These are phyloP conservation scores for Draba incana DNA, from an alignment of 345 rosid species.

Conservation along the genomic window DNA sequence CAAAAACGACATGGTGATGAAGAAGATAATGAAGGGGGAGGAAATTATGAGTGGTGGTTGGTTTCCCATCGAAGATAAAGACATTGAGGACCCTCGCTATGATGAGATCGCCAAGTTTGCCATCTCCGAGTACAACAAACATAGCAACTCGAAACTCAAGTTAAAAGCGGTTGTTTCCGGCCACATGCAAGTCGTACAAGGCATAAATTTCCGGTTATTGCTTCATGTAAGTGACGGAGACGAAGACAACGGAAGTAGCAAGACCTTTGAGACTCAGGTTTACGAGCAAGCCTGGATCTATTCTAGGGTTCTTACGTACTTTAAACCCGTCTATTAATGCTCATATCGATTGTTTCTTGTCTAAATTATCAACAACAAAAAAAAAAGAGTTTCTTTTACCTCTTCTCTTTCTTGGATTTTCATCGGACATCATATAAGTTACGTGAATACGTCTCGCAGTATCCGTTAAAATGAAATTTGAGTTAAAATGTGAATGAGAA, in stretches of 20 bases:
- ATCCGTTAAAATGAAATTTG: too few relatives aligned
- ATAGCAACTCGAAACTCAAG: background rate
- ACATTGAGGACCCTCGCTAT: background rate
- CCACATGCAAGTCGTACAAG: background rate
- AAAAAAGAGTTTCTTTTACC: too few relatives aligned
- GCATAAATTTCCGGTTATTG: slow-evolving; percentile 9
- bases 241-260: background rate
- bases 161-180: background rate
- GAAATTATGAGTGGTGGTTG: background rate
- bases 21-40: background rate
- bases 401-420: too few relatives aligned
- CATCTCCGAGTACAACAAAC: slow-evolving; percentile 15
- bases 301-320: background rate
- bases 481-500: too few relatives aligned
- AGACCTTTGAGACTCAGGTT: background rate
- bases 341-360: background rate
- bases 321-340: background rate
- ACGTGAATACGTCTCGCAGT: too few relatives aligned
- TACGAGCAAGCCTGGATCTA: background rate
- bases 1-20: background rate
- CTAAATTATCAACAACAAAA: too few relatives aligned
- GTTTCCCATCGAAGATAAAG: background rate
- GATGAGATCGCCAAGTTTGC: slow-evolving; percentile 20
- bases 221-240: background rate
- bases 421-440: too few relatives aligned